Evolutionary conservation across 2,329 filamentous ascomycete genomes (phyloP).

Genomic region (Colletotrichum endophyticum): DNA sequence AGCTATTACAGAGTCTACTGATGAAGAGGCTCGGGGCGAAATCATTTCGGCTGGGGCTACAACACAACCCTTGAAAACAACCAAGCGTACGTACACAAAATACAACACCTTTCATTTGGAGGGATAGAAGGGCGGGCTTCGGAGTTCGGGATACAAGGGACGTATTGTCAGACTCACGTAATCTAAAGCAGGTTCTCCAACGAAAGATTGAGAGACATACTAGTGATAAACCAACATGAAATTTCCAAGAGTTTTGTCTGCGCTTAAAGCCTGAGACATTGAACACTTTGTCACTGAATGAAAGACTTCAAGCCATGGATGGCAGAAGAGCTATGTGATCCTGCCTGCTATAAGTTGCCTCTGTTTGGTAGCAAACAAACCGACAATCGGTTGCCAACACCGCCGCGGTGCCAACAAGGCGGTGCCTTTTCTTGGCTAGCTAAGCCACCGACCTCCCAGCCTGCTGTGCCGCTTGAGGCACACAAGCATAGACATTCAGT

Average conservation of each 20-base stretch:
- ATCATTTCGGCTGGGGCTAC: neutral
- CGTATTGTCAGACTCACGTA: neutral
- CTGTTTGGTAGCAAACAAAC: neutral
- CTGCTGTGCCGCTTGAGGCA: neutral
- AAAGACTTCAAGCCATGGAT: neutral
- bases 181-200: neutral
- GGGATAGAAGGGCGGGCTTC: neutral
- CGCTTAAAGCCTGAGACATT: neutral
- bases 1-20: neutral
- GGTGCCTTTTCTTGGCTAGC: neutral
- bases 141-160: neutral
- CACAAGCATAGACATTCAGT: neutral
- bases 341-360: neutral
- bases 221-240: neutral
- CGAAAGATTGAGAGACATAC: neutral
- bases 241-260: neutral
- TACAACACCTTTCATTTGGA: constrained; percentile 1
- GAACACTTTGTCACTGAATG: neutral
- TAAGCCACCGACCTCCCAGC: neutral
- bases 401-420: neutral
- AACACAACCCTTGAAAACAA: neutral
- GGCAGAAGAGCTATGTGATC: neutral
- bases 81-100: neutral
- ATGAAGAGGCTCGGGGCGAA: neutral
- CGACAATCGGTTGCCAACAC: neutral